A percentile compares a stretch with the other conserved stretches of the same genome.
Conservation (phyloP, 352 stramenopile genomes). For the Pythium monospermum region DNA sequence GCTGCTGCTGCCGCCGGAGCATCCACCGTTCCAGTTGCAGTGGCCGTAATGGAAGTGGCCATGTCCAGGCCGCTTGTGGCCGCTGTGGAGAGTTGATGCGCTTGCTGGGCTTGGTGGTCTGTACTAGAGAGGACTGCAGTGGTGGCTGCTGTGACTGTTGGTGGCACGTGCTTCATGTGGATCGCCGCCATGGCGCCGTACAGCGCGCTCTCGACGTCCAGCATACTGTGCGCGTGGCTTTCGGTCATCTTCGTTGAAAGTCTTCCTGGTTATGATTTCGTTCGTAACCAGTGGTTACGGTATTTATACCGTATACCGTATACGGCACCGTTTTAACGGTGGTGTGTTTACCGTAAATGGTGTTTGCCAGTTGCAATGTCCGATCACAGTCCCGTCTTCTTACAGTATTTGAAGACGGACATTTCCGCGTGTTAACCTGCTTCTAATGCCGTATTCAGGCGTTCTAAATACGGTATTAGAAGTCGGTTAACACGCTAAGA, state of each 20-base stretch:
- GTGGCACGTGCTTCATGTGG: constrained; percentile 9
- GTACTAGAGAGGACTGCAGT: not conserved
- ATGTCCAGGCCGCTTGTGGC: not conserved
- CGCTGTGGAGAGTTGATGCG: not conserved
- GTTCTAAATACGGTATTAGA: too few relatives aligned
- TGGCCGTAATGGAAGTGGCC: not conserved
- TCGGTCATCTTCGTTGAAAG: not conserved
- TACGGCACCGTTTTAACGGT: too few relatives aligned
- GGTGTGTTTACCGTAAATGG: too few relatives aligned
- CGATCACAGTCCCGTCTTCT: too few relatives aligned
- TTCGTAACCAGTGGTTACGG: too few relatives aligned
- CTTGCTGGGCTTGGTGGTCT: not conserved
- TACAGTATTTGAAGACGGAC: too few relatives aligned
- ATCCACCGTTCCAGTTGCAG: constrained; percentile 1
- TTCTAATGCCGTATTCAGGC: too few relatives aligned
- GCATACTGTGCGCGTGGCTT: not conserved
- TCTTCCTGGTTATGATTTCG: not conserved
- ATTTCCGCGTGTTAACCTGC: too few relatives aligned
- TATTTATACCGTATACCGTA: too few relatives aligned
- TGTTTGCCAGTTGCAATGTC: too few relatives aligned
- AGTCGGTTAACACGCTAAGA: too few relatives aligned
- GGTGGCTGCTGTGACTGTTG: not conserved
- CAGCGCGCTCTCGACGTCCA: constrained; percentile 7
- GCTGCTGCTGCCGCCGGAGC: not conserved
- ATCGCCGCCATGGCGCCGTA: constrained; percentile 7